Base-by-base conservation (phyloP, 768 basidiomycete genomes). In the Serendipita sp. region DNA sequence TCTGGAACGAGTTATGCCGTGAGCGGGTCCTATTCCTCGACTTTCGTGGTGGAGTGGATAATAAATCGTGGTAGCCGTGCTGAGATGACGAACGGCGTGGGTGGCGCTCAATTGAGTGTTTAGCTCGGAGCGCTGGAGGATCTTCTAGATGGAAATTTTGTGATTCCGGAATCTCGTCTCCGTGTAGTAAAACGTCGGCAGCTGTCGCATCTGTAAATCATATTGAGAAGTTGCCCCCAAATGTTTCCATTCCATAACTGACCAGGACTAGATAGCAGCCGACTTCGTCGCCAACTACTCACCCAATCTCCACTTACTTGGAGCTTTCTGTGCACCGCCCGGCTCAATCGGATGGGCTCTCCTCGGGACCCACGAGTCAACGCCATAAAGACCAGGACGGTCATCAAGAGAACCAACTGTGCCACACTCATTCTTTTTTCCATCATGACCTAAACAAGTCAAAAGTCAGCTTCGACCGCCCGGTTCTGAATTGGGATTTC, bases 361-460 rank as follows among this genome's bases (percentile, higher is more conserved):
- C 56, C 56, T 18, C 56, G 56, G 64, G 83, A 87, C 4, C 90
- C 89, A 3, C 92, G 82, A 3, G 92, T 93, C 63, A 95, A 78
- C 16, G 86, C 83, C 74, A 95, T 88, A 72, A 96, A 92, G 11
- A 92, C 77, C 18, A 95, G 80, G 8, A 96, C 86, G 0, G 86
- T 82, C 2, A 96, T 78, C 3, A 95, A 78, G 3, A 94, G 79
- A 71, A 87, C 85, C 0, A 97, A 79, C 70, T 98, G 94, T 0
- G 88, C 88, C 24, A 96, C 83, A 2, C 92, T 86, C 0, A 96
- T 81, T 1, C 92, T 85, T 70, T 95, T 93, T 74, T 96, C 94
- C 60, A 93, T 79, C 0, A 86, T 76, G 37, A 96, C 83, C 89
- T 95, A 47, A 64, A 47, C 3, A 44, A 37, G 35, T 24, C 2